phyloP scores from a whole-genome alignment of 2,329 filamentous ascomycete species.

The Ceratocystis variospora region DNA sequence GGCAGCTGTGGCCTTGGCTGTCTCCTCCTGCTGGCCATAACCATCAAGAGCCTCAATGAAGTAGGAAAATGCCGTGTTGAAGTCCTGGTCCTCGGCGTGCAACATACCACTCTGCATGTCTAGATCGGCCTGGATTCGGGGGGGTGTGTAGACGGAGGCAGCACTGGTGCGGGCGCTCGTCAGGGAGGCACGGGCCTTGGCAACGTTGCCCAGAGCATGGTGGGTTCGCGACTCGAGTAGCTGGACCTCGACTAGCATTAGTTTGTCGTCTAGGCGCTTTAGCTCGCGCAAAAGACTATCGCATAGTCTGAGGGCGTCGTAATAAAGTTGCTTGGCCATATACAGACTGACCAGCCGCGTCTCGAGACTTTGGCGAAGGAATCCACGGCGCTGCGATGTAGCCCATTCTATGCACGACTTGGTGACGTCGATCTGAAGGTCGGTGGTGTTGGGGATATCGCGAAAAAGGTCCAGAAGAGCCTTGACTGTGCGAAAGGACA shows the following conservation, averaged over 20 bases:
- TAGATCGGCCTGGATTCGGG: slow-evolving; percentile 83
- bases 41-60: slow-evolving; percentile 98
- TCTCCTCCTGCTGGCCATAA: slow-evolving; percentile 85
- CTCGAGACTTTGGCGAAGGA: slow-evolving; percentile 95
- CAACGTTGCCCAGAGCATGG: slow-evolving; percentile 89
- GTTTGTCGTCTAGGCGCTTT: slow-evolving; percentile 95
- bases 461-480: slow-evolving; percentile 93
- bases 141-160: slow-evolving; percentile 87
- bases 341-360: slow-evolving; percentile 85
- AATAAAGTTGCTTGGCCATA: slow-evolving; percentile 96
- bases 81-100: slow-evolving; percentile 96
- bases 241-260: slow-evolving; percentile 94
- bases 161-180: slow-evolving; percentile 90
- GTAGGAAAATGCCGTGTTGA: slow-evolving; percentile 97
- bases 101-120: slow-evolving; percentile 99
- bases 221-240: slow-evolving; percentile 94
- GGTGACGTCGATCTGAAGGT: slow-evolving; percentile 86
- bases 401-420: slow-evolving; percentile 99
- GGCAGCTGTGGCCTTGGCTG: slow-evolving; percentile 80
- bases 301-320: slow-evolving; percentile 91
- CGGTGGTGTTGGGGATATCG: slow-evolving; percentile 83
- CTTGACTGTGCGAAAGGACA: slow-evolving; percentile 50
- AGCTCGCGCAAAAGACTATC: slow-evolving; percentile 91
- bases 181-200: slow-evolving; percentile 87
- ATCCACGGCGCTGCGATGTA: slow-evolving; percentile 81